Percentiles rank a stretch among this genome's conserved stretches.
Evolutionary conservation across 2,329 filamentous ascomycete genomes (phyloP).

Genomic region (Aspergillus sclerotialis): DNA sequence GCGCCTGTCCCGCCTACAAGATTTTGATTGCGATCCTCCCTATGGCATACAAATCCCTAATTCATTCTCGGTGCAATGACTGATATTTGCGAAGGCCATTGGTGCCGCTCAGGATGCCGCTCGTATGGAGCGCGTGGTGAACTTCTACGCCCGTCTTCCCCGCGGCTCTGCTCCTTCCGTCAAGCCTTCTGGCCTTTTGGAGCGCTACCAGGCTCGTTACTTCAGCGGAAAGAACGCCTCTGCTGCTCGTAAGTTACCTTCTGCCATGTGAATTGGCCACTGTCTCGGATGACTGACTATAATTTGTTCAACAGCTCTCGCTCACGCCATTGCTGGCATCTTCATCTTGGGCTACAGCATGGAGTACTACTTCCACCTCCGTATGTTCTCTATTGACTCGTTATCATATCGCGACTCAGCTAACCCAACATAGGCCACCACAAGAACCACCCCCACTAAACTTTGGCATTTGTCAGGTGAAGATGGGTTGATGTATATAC

Average conservation of each 20-base stretch:
- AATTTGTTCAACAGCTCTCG: slow-evolving; percentile 58
- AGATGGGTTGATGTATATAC: slow-evolving; percentile 34
- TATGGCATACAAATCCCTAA: slow-evolving; percentile 4
- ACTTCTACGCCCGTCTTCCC: slow-evolving; percentile 98
- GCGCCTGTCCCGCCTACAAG: slow-evolving; percentile 8
- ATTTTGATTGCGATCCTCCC: slow-evolving; percentile 14
- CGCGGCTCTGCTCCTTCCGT: slow-evolving; percentile 80
- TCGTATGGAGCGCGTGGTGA: slow-evolving; percentile 96
- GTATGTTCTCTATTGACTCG: slow-evolving; percentile 58
- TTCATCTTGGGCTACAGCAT: slow-evolving; percentile 84
- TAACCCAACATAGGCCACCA: slow-evolving; percentile 67
- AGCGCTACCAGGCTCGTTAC: slow-evolving; percentile 78
- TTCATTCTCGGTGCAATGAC: slow-evolving; percentile 8
- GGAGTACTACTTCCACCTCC: slow-evolving; percentile 99
- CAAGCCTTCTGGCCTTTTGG: slow-evolving; percentile 74
- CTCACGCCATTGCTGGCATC: slow-evolving; percentile 75
- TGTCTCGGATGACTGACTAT: slow-evolving; percentile 1
- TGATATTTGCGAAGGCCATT: slow-evolving; percentile 63
- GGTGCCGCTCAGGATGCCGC: slow-evolving; percentile 91
- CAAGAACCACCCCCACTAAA: slow-evolving; percentile 99
- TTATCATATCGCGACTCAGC: slow-evolving; percentile 1
- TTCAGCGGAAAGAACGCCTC: slow-evolving; percentile 85
- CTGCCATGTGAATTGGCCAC: not conserved
- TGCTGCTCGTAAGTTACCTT: slow-evolving; percentile 66
- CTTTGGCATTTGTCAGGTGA: slow-evolving; percentile 11